Conservation (phyloP, 331 rosid genomes). For the Malus hybrid region DNA sequence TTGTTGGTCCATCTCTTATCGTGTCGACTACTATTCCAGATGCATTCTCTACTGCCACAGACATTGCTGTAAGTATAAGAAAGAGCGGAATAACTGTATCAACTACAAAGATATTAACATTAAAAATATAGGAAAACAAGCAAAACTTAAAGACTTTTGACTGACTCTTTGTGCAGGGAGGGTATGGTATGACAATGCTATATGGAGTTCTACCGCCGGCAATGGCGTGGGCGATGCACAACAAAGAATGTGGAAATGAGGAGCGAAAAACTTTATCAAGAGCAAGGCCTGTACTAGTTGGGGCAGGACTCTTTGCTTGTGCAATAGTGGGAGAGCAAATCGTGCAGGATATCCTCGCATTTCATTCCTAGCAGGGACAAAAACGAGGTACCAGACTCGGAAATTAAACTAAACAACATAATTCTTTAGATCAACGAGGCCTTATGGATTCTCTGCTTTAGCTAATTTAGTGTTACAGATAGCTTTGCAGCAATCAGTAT, state of each 20-base stretch:
- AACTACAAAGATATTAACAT: too few species aligned
- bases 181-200: constrained; percentile 67
- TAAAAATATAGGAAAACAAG: too few species aligned
- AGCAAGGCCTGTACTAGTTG: constrained; percentile 43
- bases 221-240: constrained; percentile 64
- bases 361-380: constrained; percentile 8
- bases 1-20: constrained; percentile 52
- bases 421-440: neutral
- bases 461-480: too few species aligned
- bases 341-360: constrained; percentile 40
- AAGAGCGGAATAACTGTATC: too few species aligned
- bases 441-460: neutral
- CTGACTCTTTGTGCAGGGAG: constrained; percentile 42
- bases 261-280: constrained; percentile 23
- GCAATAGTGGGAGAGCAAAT: constrained; percentile 51
- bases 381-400: too few species aligned
- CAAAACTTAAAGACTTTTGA: too few species aligned
- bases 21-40: constrained; percentile 50
- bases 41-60: constrained; percentile 58
- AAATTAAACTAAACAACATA: neutral
- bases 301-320: constrained; percentile 48
- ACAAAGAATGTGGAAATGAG: neutral
- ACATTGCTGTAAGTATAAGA: constrained; percentile 47
- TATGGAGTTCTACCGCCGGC: constrained; percentile 79
- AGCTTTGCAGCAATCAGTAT: too few species aligned